Evolutionary conservation across 2,329 filamentous ascomycete genomes (phyloP), one percentile per base, ranked within the genome.

Genomic region (Chaetoscypha palmicola): DNA sequence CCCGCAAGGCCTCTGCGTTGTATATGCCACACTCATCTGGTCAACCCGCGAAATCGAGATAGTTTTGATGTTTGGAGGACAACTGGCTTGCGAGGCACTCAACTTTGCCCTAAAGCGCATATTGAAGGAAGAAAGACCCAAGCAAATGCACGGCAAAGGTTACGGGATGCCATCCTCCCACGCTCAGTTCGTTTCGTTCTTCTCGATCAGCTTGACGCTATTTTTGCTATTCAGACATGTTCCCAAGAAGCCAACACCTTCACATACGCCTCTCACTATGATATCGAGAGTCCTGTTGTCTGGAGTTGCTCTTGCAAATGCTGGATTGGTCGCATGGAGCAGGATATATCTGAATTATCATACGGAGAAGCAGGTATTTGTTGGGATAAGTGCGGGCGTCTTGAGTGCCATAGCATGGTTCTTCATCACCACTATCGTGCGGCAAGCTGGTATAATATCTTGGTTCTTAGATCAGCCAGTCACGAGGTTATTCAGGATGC

Each of bases 81-180:
- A 98, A 66, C 78, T 97, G 65, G 81, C 75, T 39, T 97, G 91
- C 69, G 94, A 98, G 64, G 89, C 77, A 21, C 69, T 94, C 58
- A 98, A 98, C 67, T 95, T 94, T 65, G 68, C 73, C 3, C 71
- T 98, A 38, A 98, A 98, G 71, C 78, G 92, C 20, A 71, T 88
- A 50, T 91, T 98, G 64, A 92, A 91, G 62, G 88, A 97, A 65
- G 87, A 95, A 64, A 77, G 92, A 38, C 92, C 92, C 21, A 77
- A 73, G 50, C 83, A 83, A 78, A 83, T 71, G 73, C 81, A 90
- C 60, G 78, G 88, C 44, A 94, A 94, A 65, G 92, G 92, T 52
- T 98, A 98, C 62, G 94, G 92, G 57, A 98, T 98, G 94, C 92
- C 92, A 9, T 82, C 78, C 5, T 96, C 90, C 28, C 92, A 98